These are phyloP conservation scores for Oxyria digyna DNA, from an alignment of 148 eudicot genomes.

Conservation along the genomic window DNA sequence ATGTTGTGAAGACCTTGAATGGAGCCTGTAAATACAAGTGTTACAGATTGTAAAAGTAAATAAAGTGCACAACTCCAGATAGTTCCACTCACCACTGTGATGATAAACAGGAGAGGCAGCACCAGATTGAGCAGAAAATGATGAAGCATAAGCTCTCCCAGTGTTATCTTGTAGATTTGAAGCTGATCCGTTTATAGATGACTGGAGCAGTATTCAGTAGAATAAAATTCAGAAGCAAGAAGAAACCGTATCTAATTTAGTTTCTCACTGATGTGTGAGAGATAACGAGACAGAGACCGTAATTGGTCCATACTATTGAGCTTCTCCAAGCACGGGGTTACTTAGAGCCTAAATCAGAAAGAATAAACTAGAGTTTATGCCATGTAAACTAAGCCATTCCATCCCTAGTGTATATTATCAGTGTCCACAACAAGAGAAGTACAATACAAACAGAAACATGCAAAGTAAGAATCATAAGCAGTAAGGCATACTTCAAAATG, in stretches of 20 bases:
- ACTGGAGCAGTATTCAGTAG: not conserved
- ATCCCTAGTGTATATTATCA: not conserved
- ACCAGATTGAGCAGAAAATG: constrained; percentile 53
- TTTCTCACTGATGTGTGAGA: too few relatives aligned
- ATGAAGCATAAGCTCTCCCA: constrained; percentile 36
- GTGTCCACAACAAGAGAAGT: not conserved
- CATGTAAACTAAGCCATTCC: not conserved
- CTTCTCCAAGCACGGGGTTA: not conserved
- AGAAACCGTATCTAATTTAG: not conserved
- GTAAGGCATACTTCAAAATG: not conserved
- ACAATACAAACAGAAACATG: not conserved
- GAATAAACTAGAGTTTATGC: not conserved
- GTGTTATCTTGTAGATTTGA: constrained; percentile 49
- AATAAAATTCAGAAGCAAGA: not conserved
- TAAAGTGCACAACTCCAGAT: constrained; percentile 9
- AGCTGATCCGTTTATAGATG: constrained; percentile 14
- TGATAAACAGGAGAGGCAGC: constrained; percentile 52
- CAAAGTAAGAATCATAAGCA: not conserved
- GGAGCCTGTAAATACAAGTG: constrained; percentile 30
- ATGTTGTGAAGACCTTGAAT: constrained; percentile 57
- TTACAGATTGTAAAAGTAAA: not conserved
- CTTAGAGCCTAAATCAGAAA: not conserved
- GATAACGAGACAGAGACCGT: not conserved
- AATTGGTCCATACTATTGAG: not conserved
- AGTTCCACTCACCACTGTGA: constrained; percentile 43